Percentiles rank a stretch among this genome's conserved stretches.
Evolutionary conservation across 768 basidiomycete genomes (phyloP).

Genomic region (Russula sp.): DNA sequence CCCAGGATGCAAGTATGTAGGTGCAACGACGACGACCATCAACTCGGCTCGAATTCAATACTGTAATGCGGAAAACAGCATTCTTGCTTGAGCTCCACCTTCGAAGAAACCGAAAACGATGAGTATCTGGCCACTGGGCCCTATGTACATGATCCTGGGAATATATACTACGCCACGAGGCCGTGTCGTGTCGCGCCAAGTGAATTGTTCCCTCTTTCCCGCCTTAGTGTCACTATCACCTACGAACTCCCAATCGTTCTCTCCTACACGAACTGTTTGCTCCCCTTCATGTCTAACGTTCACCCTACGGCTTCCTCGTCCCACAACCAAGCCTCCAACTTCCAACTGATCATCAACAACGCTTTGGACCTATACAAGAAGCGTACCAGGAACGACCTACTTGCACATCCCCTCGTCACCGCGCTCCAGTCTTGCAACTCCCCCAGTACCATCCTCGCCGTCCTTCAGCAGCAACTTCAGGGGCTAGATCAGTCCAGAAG

Average conservation of each 20-base stretch:
- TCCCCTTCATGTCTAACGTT: background rate
- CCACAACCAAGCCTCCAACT: background rate
- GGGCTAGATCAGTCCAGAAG: background rate
- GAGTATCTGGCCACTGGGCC: no score
- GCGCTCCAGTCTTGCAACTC: background rate
- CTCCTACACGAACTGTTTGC: background rate
- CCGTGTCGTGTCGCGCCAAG: no score
- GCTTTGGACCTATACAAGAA: background rate
- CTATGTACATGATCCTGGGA: no score
- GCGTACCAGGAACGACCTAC: background rate
- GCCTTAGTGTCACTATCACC: background rate
- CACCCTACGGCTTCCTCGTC: background rate
- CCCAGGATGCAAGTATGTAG: no score
- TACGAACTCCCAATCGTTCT: background rate
- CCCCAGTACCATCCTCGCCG: background rate
- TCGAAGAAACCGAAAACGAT: no score
- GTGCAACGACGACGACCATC: no score
- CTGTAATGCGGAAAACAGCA: no score
- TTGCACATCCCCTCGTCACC: background rate
- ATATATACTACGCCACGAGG: no score
- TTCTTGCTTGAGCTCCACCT: no score
- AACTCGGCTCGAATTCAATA: no score
- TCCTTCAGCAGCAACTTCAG: background rate
- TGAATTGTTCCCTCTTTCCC: no score
- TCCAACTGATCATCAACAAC: background rate